These are phyloP conservation scores for Puccinia triticina DNA, from an alignment of 1,284 basidiomycete genomes.

Conservation along the genomic window DNA sequence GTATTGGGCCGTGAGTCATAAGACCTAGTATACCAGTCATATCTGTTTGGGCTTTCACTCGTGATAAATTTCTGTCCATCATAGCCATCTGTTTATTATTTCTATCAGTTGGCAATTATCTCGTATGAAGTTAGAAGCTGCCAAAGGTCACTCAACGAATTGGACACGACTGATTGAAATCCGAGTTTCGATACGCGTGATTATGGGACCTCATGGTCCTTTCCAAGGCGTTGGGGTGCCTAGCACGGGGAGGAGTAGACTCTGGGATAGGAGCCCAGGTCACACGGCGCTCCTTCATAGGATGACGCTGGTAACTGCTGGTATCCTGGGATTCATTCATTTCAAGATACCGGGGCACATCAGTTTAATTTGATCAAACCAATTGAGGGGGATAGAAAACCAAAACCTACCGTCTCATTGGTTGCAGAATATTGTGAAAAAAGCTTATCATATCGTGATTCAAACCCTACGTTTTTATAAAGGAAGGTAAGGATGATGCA, in stretches of 20 bases:
- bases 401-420: neutral
- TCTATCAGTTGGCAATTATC: neutral
- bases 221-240: neutral
- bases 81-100: conserved; percentile 13
- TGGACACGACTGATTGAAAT: neutral
- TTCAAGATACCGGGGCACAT: neutral
- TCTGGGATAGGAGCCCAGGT: conserved; percentile 17
- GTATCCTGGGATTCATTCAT: neutral
- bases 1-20: neutral
- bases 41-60: neutral
- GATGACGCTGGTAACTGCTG: conserved; percentile 10
- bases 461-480: neutral
- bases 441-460: neutral
- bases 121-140: neutral
- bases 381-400: neutral
- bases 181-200: neutral
- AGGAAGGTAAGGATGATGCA: neutral
- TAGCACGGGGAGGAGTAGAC: neutral
- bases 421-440: neutral
- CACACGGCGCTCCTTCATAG: conserved; percentile 11
- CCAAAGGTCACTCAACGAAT: conserved; percentile 14
- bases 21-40: neutral
- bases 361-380: neutral
- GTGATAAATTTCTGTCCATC: neutral
- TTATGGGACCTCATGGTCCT: neutral